Evolutionary conservation across 2,329 filamentous ascomycete genomes (phyloP).

Genomic region (Trichophyton verrucosum): DNA sequence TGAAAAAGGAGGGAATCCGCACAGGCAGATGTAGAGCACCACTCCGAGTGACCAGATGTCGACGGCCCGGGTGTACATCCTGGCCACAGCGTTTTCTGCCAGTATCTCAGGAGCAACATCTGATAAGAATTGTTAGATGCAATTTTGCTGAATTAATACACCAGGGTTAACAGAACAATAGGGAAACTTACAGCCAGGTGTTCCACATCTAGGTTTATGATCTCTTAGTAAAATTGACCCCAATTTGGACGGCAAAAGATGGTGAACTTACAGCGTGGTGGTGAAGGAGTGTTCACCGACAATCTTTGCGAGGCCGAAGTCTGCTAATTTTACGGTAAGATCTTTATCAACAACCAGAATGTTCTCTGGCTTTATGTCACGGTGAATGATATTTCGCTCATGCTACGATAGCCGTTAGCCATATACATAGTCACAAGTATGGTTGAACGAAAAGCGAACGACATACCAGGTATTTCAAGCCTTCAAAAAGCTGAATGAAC

Average conservation of each 20-base stretch:
- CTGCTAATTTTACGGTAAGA: slow-evolving; percentile 77
- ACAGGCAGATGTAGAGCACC: slow-evolving; percentile 91
- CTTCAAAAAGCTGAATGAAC: slow-evolving; percentile 83
- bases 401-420: slow-evolving; percentile 41
- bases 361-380: slow-evolving; percentile 96
- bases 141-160: background rate
- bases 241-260: background rate
- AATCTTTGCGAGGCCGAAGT: slow-evolving; percentile 95
- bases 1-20: slow-evolving; percentile 92
- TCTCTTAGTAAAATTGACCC: background rate
- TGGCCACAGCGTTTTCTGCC: slow-evolving; percentile 57
- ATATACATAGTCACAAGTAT: background rate
- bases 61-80: slow-evolving; percentile 87
- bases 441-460: background rate
- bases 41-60: slow-evolving; percentile 98
- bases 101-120: slow-evolving; percentile 93
- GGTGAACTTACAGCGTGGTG: slow-evolving; percentile 58
- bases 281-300: slow-evolving; percentile 98
- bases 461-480: slow-evolving; percentile 83
- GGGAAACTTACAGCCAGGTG: slow-evolving; percentile 59
- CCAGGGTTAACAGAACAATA: background rate
- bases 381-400: slow-evolving; percentile 91
- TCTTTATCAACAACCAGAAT: slow-evolving; percentile 80
- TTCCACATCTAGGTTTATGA: slow-evolving; percentile 51
- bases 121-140: slow-evolving; percentile 15